phyloP scores from a whole-genome alignment of 139 green algal genomes.

The Trebouxia sp. region DNA sequence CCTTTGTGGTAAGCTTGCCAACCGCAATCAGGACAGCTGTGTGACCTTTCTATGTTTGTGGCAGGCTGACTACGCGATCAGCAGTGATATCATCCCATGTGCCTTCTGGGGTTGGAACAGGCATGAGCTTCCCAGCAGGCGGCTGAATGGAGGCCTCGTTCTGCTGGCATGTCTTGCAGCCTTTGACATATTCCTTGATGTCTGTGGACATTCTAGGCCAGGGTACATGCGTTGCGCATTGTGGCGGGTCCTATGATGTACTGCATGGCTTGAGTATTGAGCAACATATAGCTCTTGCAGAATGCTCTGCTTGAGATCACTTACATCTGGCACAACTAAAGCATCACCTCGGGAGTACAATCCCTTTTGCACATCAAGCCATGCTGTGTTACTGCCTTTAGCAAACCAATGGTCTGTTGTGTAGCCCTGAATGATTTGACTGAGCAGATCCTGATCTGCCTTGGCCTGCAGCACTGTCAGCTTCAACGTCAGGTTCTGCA shows the following conservation, averaged over 20 bases:
- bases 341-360: neutral
- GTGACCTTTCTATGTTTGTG: conserved; percentile 29
- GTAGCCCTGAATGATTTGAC: neutral
- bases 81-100: conserved; percentile 36
- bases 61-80: conserved; percentile 44
- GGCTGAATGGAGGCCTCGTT: no score
- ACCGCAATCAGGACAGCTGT: conserved; percentile 45
- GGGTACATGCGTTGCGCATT: neutral
- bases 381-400: neutral
- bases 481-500: no score
- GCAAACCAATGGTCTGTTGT: conserved; percentile 8
- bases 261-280: neutral
- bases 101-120: conserved; percentile 32
- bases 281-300: conserved; percentile 13
- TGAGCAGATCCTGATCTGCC: neutral
- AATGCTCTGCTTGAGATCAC: neutral
- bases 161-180: neutral
- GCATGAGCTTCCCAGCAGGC: conserved; percentile 33
- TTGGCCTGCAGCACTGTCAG: neutral
- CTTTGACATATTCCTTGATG: neutral
- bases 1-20: conserved; percentile 50
- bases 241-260: neutral
- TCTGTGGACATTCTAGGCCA: conserved; percentile 15
- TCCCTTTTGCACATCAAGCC: neutral
- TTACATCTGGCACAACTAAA: neutral